Conservation (phyloP, 345 rosid species). For the Euphorbia tirucalli region DNA sequence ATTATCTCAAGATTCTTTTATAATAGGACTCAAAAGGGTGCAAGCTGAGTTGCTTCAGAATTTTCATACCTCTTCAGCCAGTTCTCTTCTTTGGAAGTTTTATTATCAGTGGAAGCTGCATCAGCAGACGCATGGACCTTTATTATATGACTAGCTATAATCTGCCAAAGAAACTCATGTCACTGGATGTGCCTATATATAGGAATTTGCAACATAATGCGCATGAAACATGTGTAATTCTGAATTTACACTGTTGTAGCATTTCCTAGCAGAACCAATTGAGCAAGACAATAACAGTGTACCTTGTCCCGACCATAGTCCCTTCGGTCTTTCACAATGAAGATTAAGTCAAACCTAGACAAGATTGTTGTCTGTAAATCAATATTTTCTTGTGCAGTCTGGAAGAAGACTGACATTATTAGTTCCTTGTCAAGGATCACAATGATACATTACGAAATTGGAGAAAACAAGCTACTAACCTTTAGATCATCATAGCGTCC, state of each 20-base stretch:
- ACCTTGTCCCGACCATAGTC: slow-evolving; percentile 89
- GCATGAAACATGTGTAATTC: neutral
- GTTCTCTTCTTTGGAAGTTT: slow-evolving; percentile 71
- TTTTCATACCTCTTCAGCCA: slow-evolving; percentile 80
- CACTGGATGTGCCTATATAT: neutral
- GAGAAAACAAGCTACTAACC: slow-evolving; percentile 38
- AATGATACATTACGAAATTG: slow-evolving; percentile 7
- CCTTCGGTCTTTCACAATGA: slow-evolving; percentile 89
- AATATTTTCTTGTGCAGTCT: slow-evolving; percentile 94
- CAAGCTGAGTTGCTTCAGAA: neutral
- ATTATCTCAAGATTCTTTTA: slow-evolving; percentile 13
- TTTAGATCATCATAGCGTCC: slow-evolving; percentile 98
- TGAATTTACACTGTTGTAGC: neutral
- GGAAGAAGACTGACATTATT: slow-evolving; percentile 25
- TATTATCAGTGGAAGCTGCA: slow-evolving; percentile 47
- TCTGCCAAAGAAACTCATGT: slow-evolving; percentile 40
- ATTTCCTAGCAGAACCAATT: slow-evolving; percentile 6
- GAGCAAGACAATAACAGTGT: slow-evolving; percentile 13
- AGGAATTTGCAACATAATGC: slow-evolving; percentile 9
- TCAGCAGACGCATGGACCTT: slow-evolving; percentile 91
- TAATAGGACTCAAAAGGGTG: slow-evolving; percentile 1
- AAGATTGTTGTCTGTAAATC: slow-evolving; percentile 96
- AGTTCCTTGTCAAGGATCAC: slow-evolving; percentile 13
- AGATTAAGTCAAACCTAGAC: slow-evolving; percentile 92
- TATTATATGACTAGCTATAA: slow-evolving; percentile 90